Base-by-base conservation (phyloP, 805 yeast species). In the Clavispora santaluciae region DNA sequence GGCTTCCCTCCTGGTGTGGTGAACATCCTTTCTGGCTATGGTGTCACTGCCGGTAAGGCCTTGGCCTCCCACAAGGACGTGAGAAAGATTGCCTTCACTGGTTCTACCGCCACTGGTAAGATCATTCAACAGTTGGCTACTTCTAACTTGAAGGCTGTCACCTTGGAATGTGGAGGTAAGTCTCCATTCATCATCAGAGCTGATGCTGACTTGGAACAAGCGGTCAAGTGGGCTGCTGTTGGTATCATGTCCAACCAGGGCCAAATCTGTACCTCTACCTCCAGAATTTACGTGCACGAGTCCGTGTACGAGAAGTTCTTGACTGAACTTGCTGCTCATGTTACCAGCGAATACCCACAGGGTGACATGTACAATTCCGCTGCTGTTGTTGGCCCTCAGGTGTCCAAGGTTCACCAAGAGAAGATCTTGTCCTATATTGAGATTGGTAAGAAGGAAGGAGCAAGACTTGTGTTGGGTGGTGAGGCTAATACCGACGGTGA, bases 1-100 rank as follows among this genome's bases (percentile, higher is more conserved):
- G 91, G 89, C 1, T 76, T 84, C 66, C 91, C 90, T 33, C 73
- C 86, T 7, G 91, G 90, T 46, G 85, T 80, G 22, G 74, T 83
- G 49, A 85, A 84, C 64, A 76, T 86, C 36, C 61, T 85, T 43
- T 74, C 82, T 38, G 95, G 87, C 2, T 73, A 64, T 50, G 95
- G 95, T 39, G 61, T 73, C 34, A 74, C 67, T 41, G 86, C 86
- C 5, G 95, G 95, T 40, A 71, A 76, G 42, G 79, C 80, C 1
- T 61, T 86, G 49, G 79, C 88, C 3, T 46, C 64, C 9, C 93
- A 84, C 62, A 59, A 66, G 44, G 79, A 70, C 37, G 68, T 79
- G 42, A 75, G 72, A 52, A 79, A 79, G 55, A 65, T 79, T 45
- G 81, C 85, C 4, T 79, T 79, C 57, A 79, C 86, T 6, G 86